Evolutionary conservation across 73 alveolate genomes (phyloP), one percentile per base, ranked within the genome.

Genomic region (Loxodes magnus): DNA sequence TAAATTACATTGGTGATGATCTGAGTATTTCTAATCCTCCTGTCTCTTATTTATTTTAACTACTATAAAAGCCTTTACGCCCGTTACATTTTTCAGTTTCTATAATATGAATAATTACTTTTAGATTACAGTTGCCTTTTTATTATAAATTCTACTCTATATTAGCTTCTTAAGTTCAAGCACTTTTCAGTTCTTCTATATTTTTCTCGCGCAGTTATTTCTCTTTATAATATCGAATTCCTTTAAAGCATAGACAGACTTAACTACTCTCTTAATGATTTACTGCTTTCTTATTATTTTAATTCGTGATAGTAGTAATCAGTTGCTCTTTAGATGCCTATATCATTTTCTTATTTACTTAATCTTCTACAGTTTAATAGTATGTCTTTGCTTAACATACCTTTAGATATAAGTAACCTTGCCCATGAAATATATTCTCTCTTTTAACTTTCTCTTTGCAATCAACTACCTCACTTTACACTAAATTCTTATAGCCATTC

Each of bases 251-350:
- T 25, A 24, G 5, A 46, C 22, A 7, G 16, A 1, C n/a, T 41
- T 12, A 5, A 21, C n/a, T 5, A 10, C 9, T 10, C 1, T 46
- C 27, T 46, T 37, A 0, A 46, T 0, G 9, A 46, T 25, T 22
- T 10, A 46, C 27, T 46, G 34, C 23, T 23, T 55, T 55, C 33
- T 55, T 29, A 23, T 29, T 25, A 10, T 43, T 21, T 22, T 33
- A 22, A 15, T 37, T 55, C 23, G 35, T 55, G 4, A 46, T 1
- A 4, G 34, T 15, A 22, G 4, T 23, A 37, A 10, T 55, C 50
- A 55, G 36, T 55, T 55, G 36, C 26, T 55, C 59, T 7, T 38
- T 14, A 17, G 4, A 35, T 2, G 41, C 26, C 20, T 33, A 35
- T 25, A 6, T 6, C 39, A 30, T 37, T 51, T 17, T 20, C 56